Conservation (phyloP, 177 flowering plant species). For the Telopea speciosissima region DNA sequence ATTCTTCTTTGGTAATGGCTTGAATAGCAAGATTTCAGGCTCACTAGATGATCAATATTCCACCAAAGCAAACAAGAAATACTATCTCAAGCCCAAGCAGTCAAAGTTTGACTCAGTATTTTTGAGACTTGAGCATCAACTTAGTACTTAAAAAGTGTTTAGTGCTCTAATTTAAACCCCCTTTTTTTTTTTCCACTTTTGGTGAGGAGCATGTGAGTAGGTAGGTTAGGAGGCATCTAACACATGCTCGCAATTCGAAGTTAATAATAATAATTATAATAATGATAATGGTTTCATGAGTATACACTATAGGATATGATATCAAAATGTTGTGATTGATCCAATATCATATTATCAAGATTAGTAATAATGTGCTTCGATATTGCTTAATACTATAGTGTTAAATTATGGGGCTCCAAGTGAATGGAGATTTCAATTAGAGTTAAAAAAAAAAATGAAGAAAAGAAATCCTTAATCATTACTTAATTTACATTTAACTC, state of each 20-base stretch:
- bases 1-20: background rate
- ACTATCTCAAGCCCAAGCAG: background rate
- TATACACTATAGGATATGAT: background rate
- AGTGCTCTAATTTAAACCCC: background rate
- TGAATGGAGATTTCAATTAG: slow-evolving; percentile 6
- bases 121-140: background rate
- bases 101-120: background rate
- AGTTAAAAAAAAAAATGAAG: too few species aligned
- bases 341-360: background rate
- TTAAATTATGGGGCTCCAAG: slow-evolving; percentile 15
- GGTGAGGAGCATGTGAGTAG: slow-evolving; percentile 41
- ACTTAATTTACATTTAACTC: background rate
- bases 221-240: slow-evolving; percentile 36
- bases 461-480: slow-evolving; percentile 4
- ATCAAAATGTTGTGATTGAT: slow-evolving; percentile 2
- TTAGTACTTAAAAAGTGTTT: background rate
- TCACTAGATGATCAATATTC: background rate
- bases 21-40: background rate
- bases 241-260: slow-evolving; percentile 29
- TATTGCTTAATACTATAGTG: slow-evolving; percentile 2
- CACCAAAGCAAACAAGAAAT: too few species aligned
- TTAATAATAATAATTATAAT: background rate
- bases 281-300: background rate
- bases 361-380: slow-evolving; percentile 7
- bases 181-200: background rate